Percentiles rank a stretch among this genome's conserved stretches.
Evolutionary conservation across 345 rosid genomes (phyloP).

Genomic region (Dipteronia dyeriana): DNA sequence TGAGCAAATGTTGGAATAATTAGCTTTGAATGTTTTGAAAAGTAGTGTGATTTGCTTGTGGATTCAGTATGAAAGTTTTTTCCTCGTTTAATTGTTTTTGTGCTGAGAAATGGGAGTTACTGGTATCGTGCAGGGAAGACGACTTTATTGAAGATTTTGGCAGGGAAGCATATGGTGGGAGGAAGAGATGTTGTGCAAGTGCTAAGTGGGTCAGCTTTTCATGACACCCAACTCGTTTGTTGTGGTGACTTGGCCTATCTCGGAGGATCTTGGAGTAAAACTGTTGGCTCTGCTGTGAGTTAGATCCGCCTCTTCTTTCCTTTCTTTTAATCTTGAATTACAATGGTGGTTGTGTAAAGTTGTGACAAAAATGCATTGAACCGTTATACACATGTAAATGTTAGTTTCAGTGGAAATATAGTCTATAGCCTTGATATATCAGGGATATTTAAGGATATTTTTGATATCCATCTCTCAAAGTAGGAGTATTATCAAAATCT

Average conservation of each 20-base stretch:
- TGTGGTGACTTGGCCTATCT: conserved; percentile 82
- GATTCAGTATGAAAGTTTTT: neutral
- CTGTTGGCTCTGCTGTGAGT: conserved; percentile 85
- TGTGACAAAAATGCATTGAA: too few species aligned
- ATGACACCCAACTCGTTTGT: conserved; percentile 85
- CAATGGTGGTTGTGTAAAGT: neutral
- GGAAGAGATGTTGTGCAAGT: conserved; percentile 82
- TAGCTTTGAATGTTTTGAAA: neutral
- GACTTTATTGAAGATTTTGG: conserved; percentile 76
- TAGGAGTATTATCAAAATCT: too few species aligned
- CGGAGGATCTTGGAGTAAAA: conserved; percentile 97
- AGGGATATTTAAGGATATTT: too few species aligned
- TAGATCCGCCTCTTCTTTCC: neutral
- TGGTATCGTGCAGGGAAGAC: conserved; percentile 63
- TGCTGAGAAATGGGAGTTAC: neutral
- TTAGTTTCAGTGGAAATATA: too few species aligned
- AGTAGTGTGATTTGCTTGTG: neutral
- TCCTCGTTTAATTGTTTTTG: neutral
- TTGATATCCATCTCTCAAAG: too few species aligned
- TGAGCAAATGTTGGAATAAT: too few species aligned
- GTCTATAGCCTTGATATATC: too few species aligned
- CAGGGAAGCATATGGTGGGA: conserved; percentile 97
- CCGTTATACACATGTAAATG: too few species aligned
- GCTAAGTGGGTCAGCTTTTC: conserved; percentile 78
- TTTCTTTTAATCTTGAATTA: neutral